These are phyloP conservation scores for Neonothopanus nambi DNA, from an alignment of 1,284 basidiomycete genomes.

Conservation along the genomic window DNA sequence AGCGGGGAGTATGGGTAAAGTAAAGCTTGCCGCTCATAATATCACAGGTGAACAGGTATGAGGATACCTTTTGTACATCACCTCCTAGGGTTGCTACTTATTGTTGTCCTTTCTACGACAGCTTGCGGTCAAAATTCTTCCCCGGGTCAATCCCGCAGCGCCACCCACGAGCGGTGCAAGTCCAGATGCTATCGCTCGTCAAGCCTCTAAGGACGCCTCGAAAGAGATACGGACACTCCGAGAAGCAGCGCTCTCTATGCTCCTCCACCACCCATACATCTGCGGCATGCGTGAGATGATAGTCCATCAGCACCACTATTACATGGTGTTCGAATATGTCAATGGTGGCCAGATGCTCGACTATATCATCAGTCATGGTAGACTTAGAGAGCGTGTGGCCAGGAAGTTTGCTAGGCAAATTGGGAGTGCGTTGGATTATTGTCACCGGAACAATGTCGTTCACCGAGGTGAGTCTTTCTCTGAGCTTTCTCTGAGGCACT, in stretches of 20 bases:
- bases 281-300: slow-evolving; percentile 99
- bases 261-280: slow-evolving; percentile 97
- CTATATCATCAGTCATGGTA: slow-evolving; percentile 99
- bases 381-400: slow-evolving; percentile 91
- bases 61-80: slow-evolving; percentile 18
- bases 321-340: slow-evolving; percentile 99
- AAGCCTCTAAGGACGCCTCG: slow-evolving; percentile 87
- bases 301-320: slow-evolving; percentile 94
- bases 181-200: slow-evolving; percentile 65
- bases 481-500: too few relatives aligned
- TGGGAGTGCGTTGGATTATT: slow-evolving; percentile 93
- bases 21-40: slow-evolving; percentile 93
- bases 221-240: slow-evolving; percentile 96
- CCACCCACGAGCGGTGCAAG: slow-evolving; percentile 46
- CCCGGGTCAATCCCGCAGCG: slow-evolving; percentile 68
- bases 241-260: slow-evolving; percentile 91
- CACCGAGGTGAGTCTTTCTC: slow-evolving; percentile 66
- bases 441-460: slow-evolving; percentile 96
- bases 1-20: slow-evolving; percentile 98
- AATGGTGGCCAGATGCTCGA: slow-evolving; percentile 99
- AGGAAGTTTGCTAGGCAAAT: slow-evolving; percentile 98
- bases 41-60: slow-evolving; percentile 90
- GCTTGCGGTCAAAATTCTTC: slow-evolving; percentile 98
- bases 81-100: slow-evolving; percentile 5
- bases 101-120: slow-evolving; percentile 31